Evolutionary conservation across 1,284 basidiomycete species (phyloP).

Genomic region (Boletus nobilissimus): DNA sequence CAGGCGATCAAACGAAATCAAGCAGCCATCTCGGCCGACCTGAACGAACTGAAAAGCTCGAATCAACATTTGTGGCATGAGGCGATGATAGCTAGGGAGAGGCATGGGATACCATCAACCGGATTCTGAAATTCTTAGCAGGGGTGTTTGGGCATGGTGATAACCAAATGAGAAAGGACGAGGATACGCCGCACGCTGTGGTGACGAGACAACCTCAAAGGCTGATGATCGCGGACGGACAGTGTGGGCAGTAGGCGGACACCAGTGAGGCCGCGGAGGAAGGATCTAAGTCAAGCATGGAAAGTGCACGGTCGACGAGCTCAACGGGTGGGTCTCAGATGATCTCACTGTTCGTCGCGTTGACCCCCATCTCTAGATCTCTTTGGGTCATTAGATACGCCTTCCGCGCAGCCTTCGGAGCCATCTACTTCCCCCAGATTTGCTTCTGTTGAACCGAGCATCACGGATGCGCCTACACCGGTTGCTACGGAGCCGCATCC

Average conservation of each 20-base stretch:
- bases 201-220: slow-evolving; percentile 63
- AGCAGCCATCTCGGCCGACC: slow-evolving; percentile 85
- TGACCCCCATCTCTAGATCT: slow-evolving; percentile 40
- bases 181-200: slow-evolving; percentile 56
- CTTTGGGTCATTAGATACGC: slow-evolving; percentile 48
- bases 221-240: slow-evolving; percentile 74
- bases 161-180: slow-evolving; percentile 55
- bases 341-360: neutral
- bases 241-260: slow-evolving; percentile 50
- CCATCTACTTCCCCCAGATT: slow-evolving; percentile 38
- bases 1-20: slow-evolving; percentile 93
- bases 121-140: slow-evolving; percentile 94
- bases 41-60: slow-evolving; percentile 88
- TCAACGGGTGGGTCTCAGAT: slow-evolving; percentile 26
- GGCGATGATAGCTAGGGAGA: slow-evolving; percentile 79
- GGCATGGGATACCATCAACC: slow-evolving; percentile 96
- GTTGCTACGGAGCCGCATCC: slow-evolving; percentile 21
- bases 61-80: slow-evolving; percentile 96
- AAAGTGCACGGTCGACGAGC: slow-evolving; percentile 42
- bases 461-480: slow-evolving; percentile 37
- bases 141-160: slow-evolving; percentile 84
- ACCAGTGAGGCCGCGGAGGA: slow-evolving; percentile 54
- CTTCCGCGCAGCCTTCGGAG: slow-evolving; percentile 45
- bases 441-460: slow-evolving; percentile 40
- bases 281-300: slow-evolving; percentile 42